phyloP scores from a whole-genome alignment of 768 basidiomycete species.

The Harrya chromipes region DNA sequence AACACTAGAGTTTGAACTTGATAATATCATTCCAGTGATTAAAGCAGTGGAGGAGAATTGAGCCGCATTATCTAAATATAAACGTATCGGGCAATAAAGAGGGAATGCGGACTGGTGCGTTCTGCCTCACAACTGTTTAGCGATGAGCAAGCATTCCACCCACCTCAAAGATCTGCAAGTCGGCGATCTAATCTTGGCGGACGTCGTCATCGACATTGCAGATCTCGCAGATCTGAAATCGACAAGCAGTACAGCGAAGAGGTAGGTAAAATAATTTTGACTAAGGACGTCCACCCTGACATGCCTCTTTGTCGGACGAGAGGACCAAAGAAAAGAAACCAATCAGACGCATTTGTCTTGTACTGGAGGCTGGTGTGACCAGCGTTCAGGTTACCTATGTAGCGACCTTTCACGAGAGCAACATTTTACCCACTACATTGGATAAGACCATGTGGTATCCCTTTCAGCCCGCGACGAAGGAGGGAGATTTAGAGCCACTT shows the following conservation, averaged over 20 bases:
- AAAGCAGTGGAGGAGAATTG: neutral
- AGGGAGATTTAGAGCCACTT: neutral
- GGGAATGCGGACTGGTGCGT: too few relatives aligned
- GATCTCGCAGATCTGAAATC: neutral
- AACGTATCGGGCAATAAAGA: too few relatives aligned
- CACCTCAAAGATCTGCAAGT: neutral
- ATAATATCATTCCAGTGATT: neutral
- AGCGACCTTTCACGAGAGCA: neutral
- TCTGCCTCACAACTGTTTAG: neutral
- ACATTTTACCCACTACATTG: neutral
- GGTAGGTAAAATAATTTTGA: neutral
- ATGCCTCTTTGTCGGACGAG: too few relatives aligned
- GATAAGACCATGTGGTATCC: neutral
- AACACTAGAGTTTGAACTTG: neutral
- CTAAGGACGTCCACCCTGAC: too few relatives aligned
- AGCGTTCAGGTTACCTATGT: neutral
- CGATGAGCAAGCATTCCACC: neutral
- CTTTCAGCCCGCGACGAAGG: neutral
- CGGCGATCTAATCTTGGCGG: neutral
- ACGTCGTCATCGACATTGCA: neutral
- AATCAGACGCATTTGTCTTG: neutral
- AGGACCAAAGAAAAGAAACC: neutral
- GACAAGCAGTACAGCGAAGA: neutral
- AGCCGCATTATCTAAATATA: too few relatives aligned
- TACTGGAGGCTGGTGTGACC: neutral